Evolutionary conservation across 2,329 filamentous ascomycete genomes (phyloP).

Genomic region (Alternaria panax): DNA sequence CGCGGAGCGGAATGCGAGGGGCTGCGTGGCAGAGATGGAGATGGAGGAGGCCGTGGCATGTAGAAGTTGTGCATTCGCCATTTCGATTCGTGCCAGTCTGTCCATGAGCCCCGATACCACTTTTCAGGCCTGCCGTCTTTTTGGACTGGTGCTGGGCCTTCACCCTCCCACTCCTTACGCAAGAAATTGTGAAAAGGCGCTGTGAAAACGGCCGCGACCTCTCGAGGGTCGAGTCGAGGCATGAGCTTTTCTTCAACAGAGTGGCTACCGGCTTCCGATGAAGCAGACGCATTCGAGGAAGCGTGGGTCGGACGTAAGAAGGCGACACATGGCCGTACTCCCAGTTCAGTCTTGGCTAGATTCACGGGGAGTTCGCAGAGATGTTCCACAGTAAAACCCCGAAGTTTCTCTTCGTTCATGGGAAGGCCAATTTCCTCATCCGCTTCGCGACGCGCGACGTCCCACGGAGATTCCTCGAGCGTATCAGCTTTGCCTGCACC

Average conservation of each 20-base stretch:
- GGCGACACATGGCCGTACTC: slow-evolving; percentile 59
- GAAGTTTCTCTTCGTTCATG: slow-evolving; percentile 69
- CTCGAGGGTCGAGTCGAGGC: slow-evolving; percentile 82
- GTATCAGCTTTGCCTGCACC: slow-evolving; percentile 62
- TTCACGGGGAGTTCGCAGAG: slow-evolving; percentile 78
- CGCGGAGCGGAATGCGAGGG: slow-evolving; percentile 1
- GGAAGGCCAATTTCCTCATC: slow-evolving; percentile 93
- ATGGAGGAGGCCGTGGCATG: slow-evolving; percentile 64
- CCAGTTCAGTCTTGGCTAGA: slow-evolving; percentile 60
- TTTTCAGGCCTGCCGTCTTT: slow-evolving; percentile 57
- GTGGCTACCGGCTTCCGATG: slow-evolving; percentile 10
- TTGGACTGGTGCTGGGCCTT: slow-evolving; percentile 51
- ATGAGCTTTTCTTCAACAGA: slow-evolving; percentile 71
- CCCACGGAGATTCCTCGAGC: slow-evolving; percentile 66
- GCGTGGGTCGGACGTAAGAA: slow-evolving; percentile 63
- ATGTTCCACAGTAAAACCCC: slow-evolving; percentile 84
- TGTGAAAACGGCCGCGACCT: slow-evolving; percentile 93
- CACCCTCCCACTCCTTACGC: slow-evolving; percentile 58
- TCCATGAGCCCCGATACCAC: slow-evolving; percentile 90
- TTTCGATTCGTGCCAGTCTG: slow-evolving; percentile 75
- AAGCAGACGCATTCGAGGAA: slow-evolving; percentile 9
- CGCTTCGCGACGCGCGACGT: slow-evolving; percentile 88
- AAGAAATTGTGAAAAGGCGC: slow-evolving; percentile 88
- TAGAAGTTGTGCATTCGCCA: slow-evolving; percentile 94
- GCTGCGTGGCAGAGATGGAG: slow-evolving; percentile 17